phyloP scores from a whole-genome alignment of 441 rosid genomes.

The Pelargonium australe region DNA sequence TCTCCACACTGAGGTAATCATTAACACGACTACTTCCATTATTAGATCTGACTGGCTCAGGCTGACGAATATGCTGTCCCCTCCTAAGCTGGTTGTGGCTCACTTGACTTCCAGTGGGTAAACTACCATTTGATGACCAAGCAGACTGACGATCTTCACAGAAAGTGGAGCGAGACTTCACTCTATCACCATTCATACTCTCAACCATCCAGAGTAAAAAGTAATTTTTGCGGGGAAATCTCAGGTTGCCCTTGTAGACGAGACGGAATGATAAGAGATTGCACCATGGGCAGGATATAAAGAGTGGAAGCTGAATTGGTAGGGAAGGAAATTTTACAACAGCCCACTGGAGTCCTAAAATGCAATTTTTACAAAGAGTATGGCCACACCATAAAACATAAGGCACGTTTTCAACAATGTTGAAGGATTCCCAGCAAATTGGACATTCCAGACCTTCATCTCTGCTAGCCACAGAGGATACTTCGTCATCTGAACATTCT shows the following conservation, averaged over 20 bases:
- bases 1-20: slow-evolving; percentile 36
- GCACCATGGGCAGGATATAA: slow-evolving; percentile 85
- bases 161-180: slow-evolving; percentile 29
- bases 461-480: slow-evolving; percentile 34
- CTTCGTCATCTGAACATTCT: slow-evolving; percentile 68
- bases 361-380: slow-evolving; percentile 71
- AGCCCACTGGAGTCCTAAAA: slow-evolving; percentile 65
- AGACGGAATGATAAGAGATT: slow-evolving; percentile 58
- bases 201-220: slow-evolving; percentile 93
- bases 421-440: slow-evolving; percentile 80
- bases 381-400: slow-evolving; percentile 90
- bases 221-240: slow-evolving; percentile 70
- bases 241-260: slow-evolving; percentile 55
- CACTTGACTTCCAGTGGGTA: slow-evolving; percentile 29
- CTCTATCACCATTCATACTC: slow-evolving; percentile 57
- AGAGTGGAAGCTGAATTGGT: slow-evolving; percentile 70
- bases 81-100: slow-evolving; percentile 30
- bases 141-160: slow-evolving; percentile 33
- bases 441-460: slow-evolving; percentile 79
- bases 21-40: slow-evolving; percentile 20
- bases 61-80: slow-evolving; percentile 27
- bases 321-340: slow-evolving; percentile 53
- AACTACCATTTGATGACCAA: slow-evolving; percentile 27
- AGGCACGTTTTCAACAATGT: slow-evolving; percentile 73
- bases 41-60: slow-evolving; percentile 25